Percentiles rank a stretch among this genome's conserved stretches.
Evolutionary conservation across 371 early-diverging fungal species (phyloP).

Genomic region (Mucor sp.): DNA sequence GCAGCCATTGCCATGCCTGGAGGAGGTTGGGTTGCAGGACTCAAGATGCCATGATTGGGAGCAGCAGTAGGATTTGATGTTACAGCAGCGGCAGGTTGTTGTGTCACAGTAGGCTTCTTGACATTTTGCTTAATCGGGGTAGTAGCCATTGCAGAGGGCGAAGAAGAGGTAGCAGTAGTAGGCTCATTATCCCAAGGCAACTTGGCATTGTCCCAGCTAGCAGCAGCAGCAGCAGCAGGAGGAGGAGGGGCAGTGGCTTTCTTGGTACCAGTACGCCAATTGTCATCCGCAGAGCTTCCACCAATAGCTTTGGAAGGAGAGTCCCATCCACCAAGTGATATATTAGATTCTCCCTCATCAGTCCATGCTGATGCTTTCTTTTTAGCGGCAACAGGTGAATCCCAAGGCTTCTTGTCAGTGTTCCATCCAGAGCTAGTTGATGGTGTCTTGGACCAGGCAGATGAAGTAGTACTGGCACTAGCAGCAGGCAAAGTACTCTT

Average conservation of each 20-base stretch:
- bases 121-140: neutral
- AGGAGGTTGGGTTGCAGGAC: neutral
- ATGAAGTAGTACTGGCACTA: neutral
- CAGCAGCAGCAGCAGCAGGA: neutral
- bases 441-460: neutral
- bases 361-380: neutral
- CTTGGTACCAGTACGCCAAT: neutral
- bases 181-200: constrained; percentile 15
- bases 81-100: neutral
- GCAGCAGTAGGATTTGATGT: neutral
- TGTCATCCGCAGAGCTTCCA: neutral
- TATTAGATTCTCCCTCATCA: neutral
- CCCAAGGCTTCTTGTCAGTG: neutral
- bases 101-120: neutral
- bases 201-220: constrained; percentile 7
- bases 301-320: neutral
- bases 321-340: constrained; percentile 2
- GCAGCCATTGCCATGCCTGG: neutral
- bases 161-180: neutral
- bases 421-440: constrained; percentile 1
- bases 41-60: neutral
- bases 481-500: too few relatives aligned
- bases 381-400: neutral
- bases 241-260: neutral
- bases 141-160: neutral